A percentile compares a stretch with the other conserved stretches of the same genome.
Evolutionary conservation across 345 rosid genomes (phyloP).

Genomic region (Psidium friedrichsthalianum): DNA sequence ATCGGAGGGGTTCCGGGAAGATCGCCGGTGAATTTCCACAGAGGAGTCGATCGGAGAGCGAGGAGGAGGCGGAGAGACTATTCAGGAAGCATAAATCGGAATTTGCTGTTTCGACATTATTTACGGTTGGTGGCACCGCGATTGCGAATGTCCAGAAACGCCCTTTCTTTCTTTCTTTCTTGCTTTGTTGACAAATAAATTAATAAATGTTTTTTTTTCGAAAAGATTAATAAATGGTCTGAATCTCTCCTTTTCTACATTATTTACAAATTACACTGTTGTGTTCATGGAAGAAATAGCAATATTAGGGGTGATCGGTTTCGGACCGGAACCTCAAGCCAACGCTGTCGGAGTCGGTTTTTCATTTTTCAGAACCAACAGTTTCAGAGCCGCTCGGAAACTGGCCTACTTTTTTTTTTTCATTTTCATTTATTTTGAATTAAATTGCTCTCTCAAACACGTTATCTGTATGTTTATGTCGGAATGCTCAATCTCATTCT

Average conservation of each 20-base stretch:
- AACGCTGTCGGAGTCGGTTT: neutral
- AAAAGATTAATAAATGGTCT: too few relatives aligned
- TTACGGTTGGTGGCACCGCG: neutral
- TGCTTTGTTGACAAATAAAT: too few relatives aligned
- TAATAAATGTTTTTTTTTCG: too few relatives aligned
- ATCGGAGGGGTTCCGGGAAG: neutral
- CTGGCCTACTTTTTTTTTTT: rapidly evolving
- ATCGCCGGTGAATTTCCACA: neutral
- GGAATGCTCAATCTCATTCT: neutral
- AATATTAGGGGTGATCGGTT: too few relatives aligned
- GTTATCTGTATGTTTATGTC: too few relatives aligned
- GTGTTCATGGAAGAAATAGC: too few relatives aligned
- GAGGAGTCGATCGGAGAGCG: neutral
- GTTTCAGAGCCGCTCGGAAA: rapidly evolving
- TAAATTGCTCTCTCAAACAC: neutral
- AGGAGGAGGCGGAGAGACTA: neutral
- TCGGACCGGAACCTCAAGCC: too few relatives aligned
- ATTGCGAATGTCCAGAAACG: neutral
- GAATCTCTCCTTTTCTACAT: too few relatives aligned
- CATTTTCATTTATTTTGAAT: rapidly evolving
- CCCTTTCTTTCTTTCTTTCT: too few relatives aligned
- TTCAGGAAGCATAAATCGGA: neutral
- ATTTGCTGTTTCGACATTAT: neutral
- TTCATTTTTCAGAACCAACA: neutral
- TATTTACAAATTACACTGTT: too few relatives aligned